phyloP scores from a whole-genome alignment of 768 basidiomycete genomes.

The Pulveroboletus sp. region DNA sequence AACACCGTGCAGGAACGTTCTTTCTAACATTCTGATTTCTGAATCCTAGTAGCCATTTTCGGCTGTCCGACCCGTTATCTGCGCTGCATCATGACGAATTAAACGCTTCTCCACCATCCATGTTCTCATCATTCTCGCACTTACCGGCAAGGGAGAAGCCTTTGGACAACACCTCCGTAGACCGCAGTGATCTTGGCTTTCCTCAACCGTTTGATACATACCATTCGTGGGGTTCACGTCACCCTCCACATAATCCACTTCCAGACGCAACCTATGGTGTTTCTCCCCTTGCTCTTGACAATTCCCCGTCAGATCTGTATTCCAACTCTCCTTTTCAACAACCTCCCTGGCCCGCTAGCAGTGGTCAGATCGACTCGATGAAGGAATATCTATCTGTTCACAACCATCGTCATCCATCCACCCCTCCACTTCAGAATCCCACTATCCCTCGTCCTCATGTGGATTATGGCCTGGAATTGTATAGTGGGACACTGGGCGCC shows the following conservation, averaged over 20 bases:
- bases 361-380: neutral
- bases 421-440: neutral
- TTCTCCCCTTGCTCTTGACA: neutral
- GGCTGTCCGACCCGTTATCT: neutral
- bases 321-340: neutral
- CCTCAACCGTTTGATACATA: neutral
- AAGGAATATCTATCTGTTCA: neutral
- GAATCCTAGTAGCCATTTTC: conserved; percentile 4
- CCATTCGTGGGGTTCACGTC: conserved; percentile 6
- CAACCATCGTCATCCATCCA: neutral
- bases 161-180: neutral
- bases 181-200: neutral
- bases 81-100: neutral
- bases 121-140: neutral
- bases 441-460: neutral
- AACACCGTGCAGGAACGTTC: neutral
- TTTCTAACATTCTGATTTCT: conserved; percentile 1
- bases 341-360: neutral
- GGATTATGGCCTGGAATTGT: conserved; percentile 1
- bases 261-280: neutral
- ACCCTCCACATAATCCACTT: neutral
- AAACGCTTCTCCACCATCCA: neutral
- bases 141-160: neutral
- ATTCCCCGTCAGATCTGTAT: neutral
- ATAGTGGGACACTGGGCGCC: neutral